phyloP scores from a whole-genome alignment of 1,284 basidiomycete genomes.

The Leccinum huronense region DNA sequence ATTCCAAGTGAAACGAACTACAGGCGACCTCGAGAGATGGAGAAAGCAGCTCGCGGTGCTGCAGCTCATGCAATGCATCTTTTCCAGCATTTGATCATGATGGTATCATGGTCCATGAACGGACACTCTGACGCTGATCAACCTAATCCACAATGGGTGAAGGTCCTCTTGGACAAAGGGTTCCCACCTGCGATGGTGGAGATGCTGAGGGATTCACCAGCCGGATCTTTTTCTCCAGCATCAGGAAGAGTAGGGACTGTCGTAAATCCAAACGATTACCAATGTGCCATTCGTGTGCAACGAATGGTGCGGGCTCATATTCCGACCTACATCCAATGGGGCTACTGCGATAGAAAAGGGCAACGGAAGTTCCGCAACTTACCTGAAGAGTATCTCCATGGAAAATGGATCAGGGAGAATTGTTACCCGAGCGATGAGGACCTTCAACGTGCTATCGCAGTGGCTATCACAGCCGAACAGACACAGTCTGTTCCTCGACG shows the following conservation, averaged over 20 bases:
- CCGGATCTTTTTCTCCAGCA: neutral
- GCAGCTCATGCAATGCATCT: neutral
- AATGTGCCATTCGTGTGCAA: neutral
- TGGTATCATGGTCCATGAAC: slow-evolving; percentile 8
- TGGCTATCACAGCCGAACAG: neutral
- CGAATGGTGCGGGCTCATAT: slow-evolving; percentile 6
- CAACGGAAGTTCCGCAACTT: slow-evolving; percentile 1
- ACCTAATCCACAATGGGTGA: neutral
- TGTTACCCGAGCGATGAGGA: slow-evolving; percentile 4
- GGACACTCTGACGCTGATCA: neutral
- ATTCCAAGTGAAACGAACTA: slow-evolving; percentile 4
- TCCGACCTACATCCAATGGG: slow-evolving; percentile 9
- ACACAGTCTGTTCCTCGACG: neutral
- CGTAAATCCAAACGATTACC: neutral
- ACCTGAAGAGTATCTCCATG: no score
- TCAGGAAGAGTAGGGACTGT: neutral
- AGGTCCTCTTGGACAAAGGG: slow-evolving; percentile 7
- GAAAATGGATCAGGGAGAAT: slow-evolving; percentile 8
- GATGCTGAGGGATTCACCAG: slow-evolving; percentile 12
- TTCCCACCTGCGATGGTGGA: slow-evolving; percentile 11
- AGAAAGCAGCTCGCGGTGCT: slow-evolving; percentile 6
- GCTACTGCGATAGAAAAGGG: neutral
- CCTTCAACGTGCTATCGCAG: neutral
- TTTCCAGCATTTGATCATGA: slow-evolving; percentile 9
- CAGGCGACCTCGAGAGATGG: neutral